phyloP scores from a whole-genome alignment of 2,329 filamentous ascomycete genomes.

The Epichloe sibirici region DNA sequence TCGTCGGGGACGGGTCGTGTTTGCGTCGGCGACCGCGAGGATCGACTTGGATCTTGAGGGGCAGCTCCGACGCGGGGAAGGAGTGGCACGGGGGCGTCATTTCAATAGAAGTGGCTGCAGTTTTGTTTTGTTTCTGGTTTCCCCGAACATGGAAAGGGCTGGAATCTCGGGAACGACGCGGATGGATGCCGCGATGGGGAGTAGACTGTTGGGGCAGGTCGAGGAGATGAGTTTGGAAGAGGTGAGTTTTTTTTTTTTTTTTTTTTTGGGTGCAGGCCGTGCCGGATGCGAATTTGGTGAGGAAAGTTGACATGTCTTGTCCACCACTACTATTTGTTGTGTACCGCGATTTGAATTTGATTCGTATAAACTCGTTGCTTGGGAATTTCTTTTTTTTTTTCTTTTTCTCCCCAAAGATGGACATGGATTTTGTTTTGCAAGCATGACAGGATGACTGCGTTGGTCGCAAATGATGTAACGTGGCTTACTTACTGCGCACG shows the following conservation, averaged over 20 bases:
- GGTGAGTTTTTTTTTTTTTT: slow-evolving; percentile 27
- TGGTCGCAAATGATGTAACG: too few species aligned
- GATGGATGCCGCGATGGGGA: slow-evolving; percentile 33
- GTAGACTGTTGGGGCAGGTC: slow-evolving; percentile 39
- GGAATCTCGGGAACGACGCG: background rate
- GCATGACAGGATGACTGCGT: too few species aligned
- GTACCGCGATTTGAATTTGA: too few species aligned
- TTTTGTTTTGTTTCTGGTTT: too few species aligned
- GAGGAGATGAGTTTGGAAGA: slow-evolving; percentile 47
- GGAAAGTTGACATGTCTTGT: background rate
- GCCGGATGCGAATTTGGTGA: too few species aligned
- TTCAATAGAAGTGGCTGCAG: background rate
- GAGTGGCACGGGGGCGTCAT: slow-evolving; percentile 48
- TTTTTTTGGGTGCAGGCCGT: background rate
- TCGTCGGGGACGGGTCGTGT: slow-evolving; percentile 22
- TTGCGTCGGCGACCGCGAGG: slow-evolving; percentile 41
- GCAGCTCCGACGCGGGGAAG: slow-evolving; percentile 41
- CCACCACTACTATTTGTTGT: too few species aligned
- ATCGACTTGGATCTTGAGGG: slow-evolving; percentile 35
- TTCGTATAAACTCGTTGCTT: too few species aligned
- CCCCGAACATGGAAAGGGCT: too few species aligned
- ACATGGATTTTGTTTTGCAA: too few species aligned
- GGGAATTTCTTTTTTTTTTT: too few species aligned
- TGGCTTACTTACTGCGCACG: too few species aligned
- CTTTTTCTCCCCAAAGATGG: too few species aligned